phyloP scores from a whole-genome alignment of 768 basidiomycete species.

The Rhodotorula diobovata region DNA sequence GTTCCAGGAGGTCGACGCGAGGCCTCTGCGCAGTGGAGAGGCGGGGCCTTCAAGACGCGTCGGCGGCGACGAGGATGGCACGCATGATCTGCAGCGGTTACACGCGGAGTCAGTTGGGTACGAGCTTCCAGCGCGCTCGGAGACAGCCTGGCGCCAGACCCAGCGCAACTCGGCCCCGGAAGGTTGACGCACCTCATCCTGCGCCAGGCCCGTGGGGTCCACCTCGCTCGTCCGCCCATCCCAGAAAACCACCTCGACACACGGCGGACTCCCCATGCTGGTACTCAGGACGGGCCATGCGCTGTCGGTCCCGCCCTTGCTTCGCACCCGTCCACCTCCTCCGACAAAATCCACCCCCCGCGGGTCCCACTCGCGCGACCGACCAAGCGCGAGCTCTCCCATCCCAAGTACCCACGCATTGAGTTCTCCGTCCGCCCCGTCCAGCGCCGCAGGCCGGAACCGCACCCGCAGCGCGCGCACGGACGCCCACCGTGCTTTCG shows the following conservation, averaged over 20 bases:
- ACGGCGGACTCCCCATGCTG: neutral
- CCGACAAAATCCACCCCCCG: too few species aligned
- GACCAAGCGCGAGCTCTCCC: neutral
- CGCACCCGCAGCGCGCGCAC: neutral
- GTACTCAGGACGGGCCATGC: neutral
- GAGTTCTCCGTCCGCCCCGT: neutral
- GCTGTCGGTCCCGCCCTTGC: too few species aligned
- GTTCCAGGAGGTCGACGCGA: too few species aligned
- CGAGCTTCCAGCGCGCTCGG: too few species aligned
- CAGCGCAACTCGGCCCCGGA: neutral
- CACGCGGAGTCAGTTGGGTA: too few species aligned
- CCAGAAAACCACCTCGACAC: neutral
- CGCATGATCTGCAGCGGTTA: neutral
- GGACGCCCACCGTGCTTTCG: neutral
- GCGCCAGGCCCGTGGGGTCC: constrained; percentile 73
- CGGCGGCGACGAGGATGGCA: neutral
- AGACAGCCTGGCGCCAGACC: neutral
- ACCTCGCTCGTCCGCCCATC: neutral
- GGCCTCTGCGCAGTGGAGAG: too few species aligned
- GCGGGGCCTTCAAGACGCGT: neutral
- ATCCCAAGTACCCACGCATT: neutral
- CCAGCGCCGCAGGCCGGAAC: neutral
- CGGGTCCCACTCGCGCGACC: neutral
- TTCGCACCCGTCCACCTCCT: too few species aligned
- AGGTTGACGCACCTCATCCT: constrained; percentile 55